These are phyloP conservation scores for Coemansia sp. DNA, from an alignment of 192 early-diverging fungal species.

Conservation along the genomic window DNA sequence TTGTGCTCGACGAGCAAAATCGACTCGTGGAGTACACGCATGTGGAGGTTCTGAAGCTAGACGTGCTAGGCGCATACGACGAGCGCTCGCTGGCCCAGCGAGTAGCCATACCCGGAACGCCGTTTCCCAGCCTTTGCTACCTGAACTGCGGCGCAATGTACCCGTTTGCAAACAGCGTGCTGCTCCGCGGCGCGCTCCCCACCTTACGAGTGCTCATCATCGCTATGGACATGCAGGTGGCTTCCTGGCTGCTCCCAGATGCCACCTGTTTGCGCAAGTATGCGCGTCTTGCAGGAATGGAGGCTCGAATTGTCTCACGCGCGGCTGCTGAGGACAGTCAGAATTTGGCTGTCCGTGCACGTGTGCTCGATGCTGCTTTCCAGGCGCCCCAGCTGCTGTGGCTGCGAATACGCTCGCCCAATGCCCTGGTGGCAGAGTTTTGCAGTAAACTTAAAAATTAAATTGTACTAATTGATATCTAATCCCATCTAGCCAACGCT, in stretches of 20 bases:
- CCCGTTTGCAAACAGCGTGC: conserved; percentile 21
- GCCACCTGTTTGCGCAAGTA: not conserved
- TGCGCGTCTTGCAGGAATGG: conserved; percentile 6
- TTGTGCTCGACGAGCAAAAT: not conserved
- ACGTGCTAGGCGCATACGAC: conserved; percentile 20
- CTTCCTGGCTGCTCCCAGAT: conserved; percentile 15
- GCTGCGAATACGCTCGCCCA: conserved; percentile 18
- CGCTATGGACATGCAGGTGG: conserved; percentile 5
- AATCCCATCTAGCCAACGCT: too few relatives aligned
- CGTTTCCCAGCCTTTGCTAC: conserved; percentile 19
- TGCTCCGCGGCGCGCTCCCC: conserved; percentile 7
- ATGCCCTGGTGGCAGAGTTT: conserved; percentile 1
- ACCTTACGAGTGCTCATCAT: conserved; percentile 11
- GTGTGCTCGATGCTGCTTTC: conserved; percentile 4
- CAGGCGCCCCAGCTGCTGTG: not conserved
- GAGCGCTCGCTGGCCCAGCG: not conserved
- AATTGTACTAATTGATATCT: not conserved
- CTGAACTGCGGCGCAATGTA: conserved; percentile 19
- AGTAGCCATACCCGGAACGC: not conserved
- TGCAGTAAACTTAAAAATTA: conserved; percentile 3
- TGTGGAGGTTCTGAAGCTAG: conserved; percentile 3
- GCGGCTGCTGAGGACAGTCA: not conserved
- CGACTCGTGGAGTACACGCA: not conserved
- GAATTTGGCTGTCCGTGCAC: conserved; percentile 3
- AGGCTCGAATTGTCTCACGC: conserved; percentile 18